Evolutionary conservation across 371 early-diverging fungal species (phyloP).

Genomic region (Rhizopus delemar): DNA sequence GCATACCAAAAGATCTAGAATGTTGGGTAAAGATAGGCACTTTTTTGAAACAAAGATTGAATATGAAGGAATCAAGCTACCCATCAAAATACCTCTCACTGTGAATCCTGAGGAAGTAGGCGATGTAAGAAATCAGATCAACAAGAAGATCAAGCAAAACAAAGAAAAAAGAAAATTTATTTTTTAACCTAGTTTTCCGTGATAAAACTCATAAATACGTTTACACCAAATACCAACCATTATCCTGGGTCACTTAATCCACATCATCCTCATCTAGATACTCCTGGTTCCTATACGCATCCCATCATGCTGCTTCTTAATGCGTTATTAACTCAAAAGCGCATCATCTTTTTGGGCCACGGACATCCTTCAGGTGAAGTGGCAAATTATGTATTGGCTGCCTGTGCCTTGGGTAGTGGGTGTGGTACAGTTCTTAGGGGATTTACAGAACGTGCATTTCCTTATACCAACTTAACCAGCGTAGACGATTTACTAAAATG

Average conservation of each 20-base stretch:
- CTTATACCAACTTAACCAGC: constrained; percentile 85
- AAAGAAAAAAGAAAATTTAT: too few species aligned
- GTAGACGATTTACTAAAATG: constrained; percentile 82
- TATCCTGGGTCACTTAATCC: constrained; percentile 58
- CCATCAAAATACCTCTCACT: constrained; percentile 84
- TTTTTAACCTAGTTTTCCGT: constrained; percentile 66
- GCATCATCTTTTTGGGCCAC: constrained; percentile 91
- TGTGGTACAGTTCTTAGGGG: constrained; percentile 85
- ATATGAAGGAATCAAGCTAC: constrained; percentile 81
- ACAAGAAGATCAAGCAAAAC: constrained; percentile 12
- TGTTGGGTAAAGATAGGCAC: constrained; percentile 79
- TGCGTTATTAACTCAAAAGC: constrained; percentile 86
- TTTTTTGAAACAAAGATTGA: constrained; percentile 83
- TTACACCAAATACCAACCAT: constrained; percentile 52
- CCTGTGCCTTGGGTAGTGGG: constrained; percentile 87
- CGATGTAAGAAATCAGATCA: constrained; percentile 62
- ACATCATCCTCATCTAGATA: constrained; percentile 89
- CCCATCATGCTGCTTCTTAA: constrained; percentile 86
- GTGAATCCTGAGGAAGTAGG: constrained; percentile 89
- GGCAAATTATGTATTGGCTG: constrained; percentile 88
- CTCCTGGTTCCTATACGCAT: constrained; percentile 79
- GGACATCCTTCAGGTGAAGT: constrained; percentile 90
- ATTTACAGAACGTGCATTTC: constrained; percentile 88
- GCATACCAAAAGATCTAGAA: constrained; percentile 37
- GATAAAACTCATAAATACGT: constrained; percentile 74